A percentile compares a stretch with the other conserved stretches of the same genome.
Evolutionary conservation across 2,329 filamentous ascomycete genomes (phyloP).

Genomic region (Cytospora piceicola): DNA sequence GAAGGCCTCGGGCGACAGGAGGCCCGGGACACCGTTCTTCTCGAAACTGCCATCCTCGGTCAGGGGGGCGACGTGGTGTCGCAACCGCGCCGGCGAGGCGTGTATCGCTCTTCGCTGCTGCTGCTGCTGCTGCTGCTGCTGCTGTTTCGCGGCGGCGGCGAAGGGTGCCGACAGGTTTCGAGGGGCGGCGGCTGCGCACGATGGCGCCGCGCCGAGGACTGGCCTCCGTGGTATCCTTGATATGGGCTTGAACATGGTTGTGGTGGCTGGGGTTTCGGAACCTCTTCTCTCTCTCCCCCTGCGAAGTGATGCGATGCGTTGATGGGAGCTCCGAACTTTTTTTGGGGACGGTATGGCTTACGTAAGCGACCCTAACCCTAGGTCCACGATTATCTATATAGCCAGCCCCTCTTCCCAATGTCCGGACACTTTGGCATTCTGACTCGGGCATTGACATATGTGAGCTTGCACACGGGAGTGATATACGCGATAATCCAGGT

Average conservation of each 20-base stretch:
- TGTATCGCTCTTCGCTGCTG: conserved; percentile 37
- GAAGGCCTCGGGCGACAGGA: conserved; percentile 73
- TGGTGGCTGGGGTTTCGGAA: conserved; percentile 16
- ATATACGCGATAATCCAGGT: no score
- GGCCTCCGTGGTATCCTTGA: conserved; percentile 53
- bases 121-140: conserved; percentile 36
- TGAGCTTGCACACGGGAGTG: no score
- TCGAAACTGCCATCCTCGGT: conserved; percentile 47
- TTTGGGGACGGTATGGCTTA: conserved; percentile 14
- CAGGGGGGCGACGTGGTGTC: conserved; percentile 53
- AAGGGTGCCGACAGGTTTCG: conserved; percentile 12
- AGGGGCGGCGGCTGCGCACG: conserved; percentile 31
- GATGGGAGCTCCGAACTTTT: conserved; percentile 24
- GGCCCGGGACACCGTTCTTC: conserved; percentile 61
- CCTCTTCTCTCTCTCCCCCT: conserved; percentile 10
- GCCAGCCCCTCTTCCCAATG: neutral
- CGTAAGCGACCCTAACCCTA: conserved; percentile 6
- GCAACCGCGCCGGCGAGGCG: conserved; percentile 20
- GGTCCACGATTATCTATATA: neutral
- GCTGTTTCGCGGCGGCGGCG: conserved; percentile 35
- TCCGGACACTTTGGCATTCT: neutral
- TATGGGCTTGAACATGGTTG: conserved; percentile 57
- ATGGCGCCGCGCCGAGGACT: conserved; percentile 31
- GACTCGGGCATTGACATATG: no score
- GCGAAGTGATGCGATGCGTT: conserved; percentile 1